Base-by-base conservation (phyloP, 805 yeast species). In the Kuraishia capsulata region DNA sequence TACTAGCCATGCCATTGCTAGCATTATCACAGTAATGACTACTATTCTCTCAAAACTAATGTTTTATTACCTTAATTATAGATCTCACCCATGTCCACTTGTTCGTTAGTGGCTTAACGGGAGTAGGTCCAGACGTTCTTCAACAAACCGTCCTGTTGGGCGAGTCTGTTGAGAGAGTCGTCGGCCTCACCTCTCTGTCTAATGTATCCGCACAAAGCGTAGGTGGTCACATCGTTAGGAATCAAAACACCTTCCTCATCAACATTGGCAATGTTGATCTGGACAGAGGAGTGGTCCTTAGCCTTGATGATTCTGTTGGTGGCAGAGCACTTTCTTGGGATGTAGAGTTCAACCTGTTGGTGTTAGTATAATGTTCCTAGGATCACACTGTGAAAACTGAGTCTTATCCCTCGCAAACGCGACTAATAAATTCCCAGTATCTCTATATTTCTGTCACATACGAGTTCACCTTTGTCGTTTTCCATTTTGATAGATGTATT, bases 261-360 rank as follows among this genome's bases (percentile, higher is more conserved):
- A 64, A 92, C 96, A 73, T 90, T 87, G 64, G 96, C 97, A 61
- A 92, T 79, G 90, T 85, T 90, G 76, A 92, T 84, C 77, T 92
- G 98, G 60, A 92, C 97, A 52, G 97, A 85, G 58, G 97, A 92
- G 74, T 92, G 98, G 76, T 92, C 98, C 81, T 92, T 89, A 64
- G 98, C 89, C 80, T 87, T 88, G 82, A 92, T 89, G 77, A 92
- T 88, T 80, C 97, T 88, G 96, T 88, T 89, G 75, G 98, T 88
- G 67, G 98, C 98, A 75, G 98, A 92, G 81, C 98, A 92, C 80
- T 92, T 92, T 83, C 98, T 87, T 79, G 98, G 98, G 73, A 90
- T 95, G 95, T 92, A 92, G 75, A 92, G 88, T 82, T 92, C 98
- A 73, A 92, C 97, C 97, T 86, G 38, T 43, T 18, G 23, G 26